Base-by-base conservation (phyloP, 2,329 filamentous ascomycete species). In the Ascochyta fabae region DNA sequence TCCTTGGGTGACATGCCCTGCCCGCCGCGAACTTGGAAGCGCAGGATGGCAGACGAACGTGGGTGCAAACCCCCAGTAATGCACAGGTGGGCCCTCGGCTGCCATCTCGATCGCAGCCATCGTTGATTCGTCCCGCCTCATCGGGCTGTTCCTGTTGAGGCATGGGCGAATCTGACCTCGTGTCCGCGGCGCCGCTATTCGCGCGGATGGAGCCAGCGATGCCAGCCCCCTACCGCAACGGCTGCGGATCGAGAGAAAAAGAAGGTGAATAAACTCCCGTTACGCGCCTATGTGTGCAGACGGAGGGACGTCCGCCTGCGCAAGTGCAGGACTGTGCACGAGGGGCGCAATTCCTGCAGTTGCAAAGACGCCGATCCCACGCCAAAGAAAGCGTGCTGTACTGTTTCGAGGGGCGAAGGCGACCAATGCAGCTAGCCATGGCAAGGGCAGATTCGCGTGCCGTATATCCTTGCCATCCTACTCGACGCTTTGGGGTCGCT, bases 41-140 rank as follows among this genome's bases (percentile, higher is more conserved):
- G 19, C 19, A 34, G 56, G 52, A 54, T 54, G 59, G 56, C 58
- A 56, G 47, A 59, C 52, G 51, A 56, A 55, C 59, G 60, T 62
- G 59, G 62, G 43, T 56, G 47, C 47, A 56, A 56, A 56, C 36
- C 56, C 53, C 57, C 60, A 53, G 45, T 45, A 58, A 50, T 59
- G 61, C 55, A 59, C 10, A 12, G 33, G 56, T 55, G 53, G 57
- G 36, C 51, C 51, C 57, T 61, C 59, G 65, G 65, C 59, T 61
- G 61, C 47, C 64, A 67, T 68, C 64, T 66, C 65, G 65, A 68
- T 68, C 59, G 61, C 56, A 59, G 47, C 52, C 45, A 46, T 58
- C 57, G 58, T 58, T 66, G 60, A 65, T 63, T 67, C 54, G 61
- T 55, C 48, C 61, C 59, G 54, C n/a, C 27, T 23, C 27, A 48